These are phyloP conservation scores for Lasiodiplodia sp. DNA, from an alignment of 2,329 filamentous ascomycete genomes.

Conservation along the genomic window DNA sequence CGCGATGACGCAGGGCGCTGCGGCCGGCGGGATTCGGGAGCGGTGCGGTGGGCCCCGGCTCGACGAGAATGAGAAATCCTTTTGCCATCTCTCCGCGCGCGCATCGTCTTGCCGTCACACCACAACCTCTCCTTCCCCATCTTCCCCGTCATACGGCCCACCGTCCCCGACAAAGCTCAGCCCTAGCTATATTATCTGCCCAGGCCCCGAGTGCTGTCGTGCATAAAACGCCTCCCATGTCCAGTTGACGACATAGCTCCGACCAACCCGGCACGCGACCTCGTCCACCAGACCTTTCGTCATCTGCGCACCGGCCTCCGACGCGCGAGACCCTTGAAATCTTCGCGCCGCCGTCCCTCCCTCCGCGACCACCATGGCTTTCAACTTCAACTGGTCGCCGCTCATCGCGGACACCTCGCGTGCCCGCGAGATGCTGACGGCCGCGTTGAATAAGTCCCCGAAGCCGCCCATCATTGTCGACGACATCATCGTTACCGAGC, in stretches of 20 bases:
- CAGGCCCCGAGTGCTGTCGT: not conserved
- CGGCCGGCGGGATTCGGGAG: conserved; percentile 20
- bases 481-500: conserved; percentile 97
- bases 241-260: conserved; percentile 25
- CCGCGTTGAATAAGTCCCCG: conserved; percentile 94
- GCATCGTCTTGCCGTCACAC: conserved; percentile 28
- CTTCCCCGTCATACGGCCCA: conserved; percentile 19
- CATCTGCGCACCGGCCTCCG: conserved; percentile 22
- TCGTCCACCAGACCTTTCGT: conserved; percentile 14
- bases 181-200: conserved; percentile 13
- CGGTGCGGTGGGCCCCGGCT: not conserved
- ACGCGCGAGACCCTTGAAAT: conserved; percentile 9
- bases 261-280: conserved; percentile 27
- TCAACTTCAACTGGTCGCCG: conserved; percentile 99
- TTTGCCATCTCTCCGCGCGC: conserved; percentile 21
- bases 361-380: conserved; percentile 74
- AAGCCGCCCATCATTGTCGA: conserved; percentile 99
- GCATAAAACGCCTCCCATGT: conserved; percentile 9
- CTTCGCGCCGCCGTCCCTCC: not conserved
- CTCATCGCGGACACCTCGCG: conserved; percentile 92
- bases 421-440: conserved; percentile 91
- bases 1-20: conserved; percentile 20
- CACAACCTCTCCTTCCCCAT: conserved; percentile 16
- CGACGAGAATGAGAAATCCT: conserved; percentile 29
- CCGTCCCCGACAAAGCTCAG: not conserved